Percentiles rank a stretch among this genome's conserved stretches.
Conservation (phyloP, 768 basidiomycete genomes). For the Flagelloscypha sp. region DNA sequence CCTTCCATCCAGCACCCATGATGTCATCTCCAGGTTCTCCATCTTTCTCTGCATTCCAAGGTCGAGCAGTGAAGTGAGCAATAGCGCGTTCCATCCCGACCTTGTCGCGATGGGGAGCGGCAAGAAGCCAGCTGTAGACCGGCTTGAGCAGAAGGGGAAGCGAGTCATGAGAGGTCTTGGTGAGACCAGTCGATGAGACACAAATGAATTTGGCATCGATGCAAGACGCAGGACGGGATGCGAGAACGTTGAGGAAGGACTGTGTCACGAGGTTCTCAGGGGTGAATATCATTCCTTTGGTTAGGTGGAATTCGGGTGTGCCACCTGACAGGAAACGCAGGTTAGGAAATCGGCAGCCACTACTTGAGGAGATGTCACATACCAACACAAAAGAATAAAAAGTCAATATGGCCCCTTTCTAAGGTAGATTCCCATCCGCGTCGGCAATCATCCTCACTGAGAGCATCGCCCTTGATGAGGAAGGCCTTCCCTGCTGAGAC, state of each 20-base stretch:
- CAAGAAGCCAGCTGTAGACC: constrained; percentile 38
- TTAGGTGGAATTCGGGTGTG: constrained; percentile 32
- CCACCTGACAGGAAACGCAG: constrained; percentile 45
- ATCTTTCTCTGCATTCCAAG: constrained; percentile 32
- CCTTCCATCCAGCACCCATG: constrained; percentile 37
- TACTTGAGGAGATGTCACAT: too few species aligned
- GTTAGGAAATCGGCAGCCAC: too few species aligned
- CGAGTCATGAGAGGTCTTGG: constrained; percentile 29
- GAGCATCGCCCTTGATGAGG: constrained; percentile 54
- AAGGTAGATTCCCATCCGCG: constrained; percentile 42
- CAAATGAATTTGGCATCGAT: constrained; percentile 42
- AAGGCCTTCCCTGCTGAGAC: constrained; percentile 42
- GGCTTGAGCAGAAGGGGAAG: constrained; percentile 43
- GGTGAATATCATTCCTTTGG: constrained; percentile 39
- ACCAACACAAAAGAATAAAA: constrained; percentile 59
- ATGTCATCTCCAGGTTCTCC: constrained; percentile 34
- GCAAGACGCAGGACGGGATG: constrained; percentile 35
- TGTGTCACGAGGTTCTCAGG: constrained; percentile 54
- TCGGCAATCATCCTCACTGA: constrained; percentile 41
- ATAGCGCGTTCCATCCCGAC: constrained; percentile 46
- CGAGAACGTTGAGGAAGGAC: constrained; percentile 45
- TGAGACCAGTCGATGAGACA: constrained; percentile 48
- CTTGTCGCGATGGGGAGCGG: constrained; percentile 51
- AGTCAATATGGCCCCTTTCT: constrained; percentile 33
- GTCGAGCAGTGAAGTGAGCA: constrained; percentile 39